Base-by-base conservation (phyloP, 23 red algal species). In the Chondrus crispus region DNA sequence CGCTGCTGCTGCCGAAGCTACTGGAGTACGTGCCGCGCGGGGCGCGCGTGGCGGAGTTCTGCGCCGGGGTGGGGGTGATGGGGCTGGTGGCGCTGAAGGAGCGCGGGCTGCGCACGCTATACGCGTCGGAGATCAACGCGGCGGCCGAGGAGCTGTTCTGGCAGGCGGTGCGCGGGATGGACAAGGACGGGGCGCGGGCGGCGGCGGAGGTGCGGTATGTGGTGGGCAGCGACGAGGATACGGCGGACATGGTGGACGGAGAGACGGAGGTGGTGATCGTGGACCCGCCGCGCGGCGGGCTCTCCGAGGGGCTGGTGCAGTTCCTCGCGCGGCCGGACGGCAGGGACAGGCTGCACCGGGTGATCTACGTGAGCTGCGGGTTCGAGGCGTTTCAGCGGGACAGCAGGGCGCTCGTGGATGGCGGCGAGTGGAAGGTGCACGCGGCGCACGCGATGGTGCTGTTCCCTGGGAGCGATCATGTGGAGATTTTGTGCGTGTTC, bases 11-110 rank as follows among this genome's bases (percentile, higher is more conserved):
- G 58, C 85, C 72, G 9, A 45, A 55, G 78, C 39, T 95, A 62
- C 54, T 90, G 3, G 48, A 71, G 5, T 88, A 88, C 38, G 57
- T 95, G 32, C 93, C 93, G 26, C 16, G 74, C 32, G 69, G 81
- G 1, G 50, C 74, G 14, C 53, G 29, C 39, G 77, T 95, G 14
- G 84, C 74, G 26, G 93, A 95, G 62, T 98, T 94, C 81, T 98
- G 95, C 80, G 95, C 95, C 22, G 95, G 95, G 4, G 95, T 98
- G 35, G 95, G 95, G 32, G 62, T 82, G 1, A 94, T 98, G 85
- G 95, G 95, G 29, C 85, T 91, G 13, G 68, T 70, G 8, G 88
- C 89, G 58, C 45, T 95, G 29, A 42, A 76, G 46, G 50, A 81
- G 19, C 76, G 86, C 12, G 29, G 38, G 44, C 44, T 96, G 30